Conservation (phyloP, 306 rosid species). For the Prunus padus region DNA sequence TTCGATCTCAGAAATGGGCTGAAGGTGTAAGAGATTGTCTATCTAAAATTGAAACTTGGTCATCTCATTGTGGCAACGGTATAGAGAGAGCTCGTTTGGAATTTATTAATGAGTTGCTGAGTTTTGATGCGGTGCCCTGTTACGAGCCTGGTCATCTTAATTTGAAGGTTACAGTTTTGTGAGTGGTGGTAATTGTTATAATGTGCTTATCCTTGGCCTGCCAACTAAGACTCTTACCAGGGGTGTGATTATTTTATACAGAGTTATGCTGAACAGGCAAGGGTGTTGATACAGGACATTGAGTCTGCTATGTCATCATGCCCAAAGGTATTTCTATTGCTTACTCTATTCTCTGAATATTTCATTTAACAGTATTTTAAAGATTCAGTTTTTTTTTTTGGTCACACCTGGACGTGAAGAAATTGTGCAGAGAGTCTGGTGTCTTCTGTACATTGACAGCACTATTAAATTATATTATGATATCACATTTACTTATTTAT, state of each 20-base stretch:
- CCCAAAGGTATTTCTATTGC: slow-evolving; percentile 48
- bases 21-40: slow-evolving; percentile 67
- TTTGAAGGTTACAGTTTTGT: slow-evolving; percentile 67
- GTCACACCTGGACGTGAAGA: background rate
- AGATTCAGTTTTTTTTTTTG: background rate
- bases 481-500: slow-evolving; percentile 35
- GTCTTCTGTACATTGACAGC: slow-evolving; percentile 12
- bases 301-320: slow-evolving; percentile 45
- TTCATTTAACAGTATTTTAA: background rate
- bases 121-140: slow-evolving; percentile 53
- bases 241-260: slow-evolving; percentile 29
- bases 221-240: slow-evolving; percentile 11
- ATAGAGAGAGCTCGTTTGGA: slow-evolving; percentile 58
- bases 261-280: slow-evolving; percentile 74
- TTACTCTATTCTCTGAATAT: background rate
- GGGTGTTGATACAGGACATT: slow-evolving; percentile 51
- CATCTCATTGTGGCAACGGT: slow-evolving; percentile 29
- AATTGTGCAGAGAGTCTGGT: background rate
- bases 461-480: slow-evolving; percentile 11
- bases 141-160: slow-evolving; percentile 65
- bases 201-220: slow-evolving; percentile 26
- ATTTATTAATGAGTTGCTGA: slow-evolving; percentile 53
- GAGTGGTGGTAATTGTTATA: slow-evolving; percentile 14
- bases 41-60: slow-evolving; percentile 61
- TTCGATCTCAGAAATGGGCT: slow-evolving; percentile 73